These are phyloP conservation scores for Plectosphaerella cucumerina DNA, from an alignment of 2,329 filamentous ascomycete species.

Conservation along the genomic window DNA sequence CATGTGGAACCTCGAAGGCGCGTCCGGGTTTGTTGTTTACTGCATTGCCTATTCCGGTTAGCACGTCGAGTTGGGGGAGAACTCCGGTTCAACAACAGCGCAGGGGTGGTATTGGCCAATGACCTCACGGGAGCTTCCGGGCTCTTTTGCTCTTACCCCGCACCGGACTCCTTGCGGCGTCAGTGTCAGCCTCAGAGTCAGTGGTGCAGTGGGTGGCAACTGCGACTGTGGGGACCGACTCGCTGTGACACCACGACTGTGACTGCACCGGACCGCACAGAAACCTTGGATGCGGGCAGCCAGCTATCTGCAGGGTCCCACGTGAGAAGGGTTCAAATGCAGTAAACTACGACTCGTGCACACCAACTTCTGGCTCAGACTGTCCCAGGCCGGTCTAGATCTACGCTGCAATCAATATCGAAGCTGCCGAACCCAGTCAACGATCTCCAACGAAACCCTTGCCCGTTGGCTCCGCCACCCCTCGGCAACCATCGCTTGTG, in stretches of 20 bases:
- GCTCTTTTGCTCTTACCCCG: no score
- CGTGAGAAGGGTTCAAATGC: slow-evolving; percentile 1
- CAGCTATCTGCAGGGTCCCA: not conserved
- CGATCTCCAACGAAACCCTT: not conserved
- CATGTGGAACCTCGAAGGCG: slow-evolving; percentile 15
- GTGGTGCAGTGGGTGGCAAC: no score
- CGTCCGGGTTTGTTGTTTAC: slow-evolving; percentile 35
- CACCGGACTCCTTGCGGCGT: no score
- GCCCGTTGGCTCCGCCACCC: no score
- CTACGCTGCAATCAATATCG: slow-evolving; percentile 5
- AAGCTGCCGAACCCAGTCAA: not conserved
- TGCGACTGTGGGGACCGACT: no score
- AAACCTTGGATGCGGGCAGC: slow-evolving; percentile 1
- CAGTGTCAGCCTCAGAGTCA: not conserved
- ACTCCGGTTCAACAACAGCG: no score
- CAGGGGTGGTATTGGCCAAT: no score
- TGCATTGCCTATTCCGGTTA: slow-evolving; percentile 25
- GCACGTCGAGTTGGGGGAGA: no score
- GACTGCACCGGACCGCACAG: no score
- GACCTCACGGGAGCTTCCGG: no score
- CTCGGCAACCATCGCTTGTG: not conserved
- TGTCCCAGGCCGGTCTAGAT: slow-evolving; percentile 5
- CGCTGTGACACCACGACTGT: not conserved
- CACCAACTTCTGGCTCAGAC: not conserved
- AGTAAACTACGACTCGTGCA: not conserved